Evolutionary conservation across 306 rosid genomes (phyloP).

Genomic region (Carpinus viminea): DNA sequence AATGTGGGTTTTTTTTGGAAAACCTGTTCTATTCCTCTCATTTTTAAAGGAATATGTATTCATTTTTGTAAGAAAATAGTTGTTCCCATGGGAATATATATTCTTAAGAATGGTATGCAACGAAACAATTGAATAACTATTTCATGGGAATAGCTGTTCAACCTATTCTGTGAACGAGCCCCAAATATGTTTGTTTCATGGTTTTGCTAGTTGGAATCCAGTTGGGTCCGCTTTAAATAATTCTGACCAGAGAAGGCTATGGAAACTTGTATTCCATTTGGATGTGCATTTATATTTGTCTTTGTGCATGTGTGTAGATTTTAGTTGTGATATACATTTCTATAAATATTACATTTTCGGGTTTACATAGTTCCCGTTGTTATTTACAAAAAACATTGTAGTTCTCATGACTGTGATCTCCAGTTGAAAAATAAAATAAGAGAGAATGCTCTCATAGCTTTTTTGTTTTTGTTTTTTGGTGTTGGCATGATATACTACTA

Average conservation of each 20-base stretch:
- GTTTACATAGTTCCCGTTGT: background rate
- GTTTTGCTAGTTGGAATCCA: background rate
- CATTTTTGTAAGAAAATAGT: too few relatives aligned
- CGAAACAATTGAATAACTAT: too few relatives aligned
- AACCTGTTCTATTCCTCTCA: too few relatives aligned
- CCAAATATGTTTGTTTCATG: background rate
- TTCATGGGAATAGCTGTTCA: too few relatives aligned
- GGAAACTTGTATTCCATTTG: background rate
- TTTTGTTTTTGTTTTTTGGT: slow-evolving; percentile 18
- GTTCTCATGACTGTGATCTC: background rate
- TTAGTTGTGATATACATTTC: background rate
- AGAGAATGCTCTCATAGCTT: background rate
- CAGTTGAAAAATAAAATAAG: background rate
- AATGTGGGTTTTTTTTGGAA: too few relatives aligned
- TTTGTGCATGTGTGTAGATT: background rate
- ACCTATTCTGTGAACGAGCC: too few relatives aligned
- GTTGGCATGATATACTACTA: slow-evolving; percentile 17
- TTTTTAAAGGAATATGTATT: too few relatives aligned
- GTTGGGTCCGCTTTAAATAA: background rate
- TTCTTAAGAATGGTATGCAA: too few relatives aligned
- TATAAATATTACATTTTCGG: background rate
- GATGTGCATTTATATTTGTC: background rate
- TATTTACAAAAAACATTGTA: background rate
- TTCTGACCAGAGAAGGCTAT: background rate
- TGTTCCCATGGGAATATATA: too few relatives aligned